These are phyloP conservation scores for Podaxis mareebaensis DNA, from an alignment of 768 basidiomycete species.

Conservation along the genomic window DNA sequence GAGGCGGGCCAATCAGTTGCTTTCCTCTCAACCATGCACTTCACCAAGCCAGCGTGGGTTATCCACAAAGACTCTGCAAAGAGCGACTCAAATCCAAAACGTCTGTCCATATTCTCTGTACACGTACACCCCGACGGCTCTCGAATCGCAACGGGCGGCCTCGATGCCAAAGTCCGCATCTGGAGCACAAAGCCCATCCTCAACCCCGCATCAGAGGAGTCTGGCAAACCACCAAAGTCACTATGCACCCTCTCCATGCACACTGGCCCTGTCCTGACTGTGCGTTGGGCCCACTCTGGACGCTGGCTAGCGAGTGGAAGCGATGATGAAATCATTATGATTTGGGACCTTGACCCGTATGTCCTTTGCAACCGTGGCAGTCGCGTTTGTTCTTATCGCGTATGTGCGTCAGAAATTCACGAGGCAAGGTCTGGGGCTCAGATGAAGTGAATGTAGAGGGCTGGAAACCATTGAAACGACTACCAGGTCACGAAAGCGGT, in stretches of 20 bases:
- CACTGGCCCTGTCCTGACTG: constrained; percentile 87
- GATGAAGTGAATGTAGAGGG: constrained; percentile 96
- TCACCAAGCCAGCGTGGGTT: constrained; percentile 90
- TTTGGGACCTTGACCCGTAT: constrained; percentile 97
- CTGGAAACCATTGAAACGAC: constrained; percentile 91
- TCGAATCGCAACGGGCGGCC: constrained; percentile 94
- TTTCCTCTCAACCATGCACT: constrained; percentile 54
- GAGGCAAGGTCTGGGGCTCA: constrained; percentile 90
- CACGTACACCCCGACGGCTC: constrained; percentile 96
- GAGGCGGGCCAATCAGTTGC: neutral
- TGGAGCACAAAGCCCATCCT: constrained; percentile 97
- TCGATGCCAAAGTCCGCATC: constrained; percentile 95
- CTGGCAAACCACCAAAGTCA: constrained; percentile 78
- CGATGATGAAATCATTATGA: constrained; percentile 93
- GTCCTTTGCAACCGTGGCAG: constrained; percentile 32
- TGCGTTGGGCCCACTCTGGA: constrained; percentile 93
- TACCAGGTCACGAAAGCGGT: constrained; percentile 97
- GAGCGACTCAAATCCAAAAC: constrained; percentile 60
- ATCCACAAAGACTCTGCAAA: constrained; percentile 76
- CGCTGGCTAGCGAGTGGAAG: constrained; percentile 94
- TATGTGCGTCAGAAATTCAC: constrained; percentile 56
- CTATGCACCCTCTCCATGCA: constrained; percentile 93
- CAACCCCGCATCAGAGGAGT: constrained; percentile 63
- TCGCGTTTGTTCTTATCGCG: constrained; percentile 5
- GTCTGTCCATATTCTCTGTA: constrained; percentile 86